These are phyloP conservation scores for Penicillium olsonii DNA, from an alignment of 2,329 filamentous ascomycete genomes.

Conservation along the genomic window DNA sequence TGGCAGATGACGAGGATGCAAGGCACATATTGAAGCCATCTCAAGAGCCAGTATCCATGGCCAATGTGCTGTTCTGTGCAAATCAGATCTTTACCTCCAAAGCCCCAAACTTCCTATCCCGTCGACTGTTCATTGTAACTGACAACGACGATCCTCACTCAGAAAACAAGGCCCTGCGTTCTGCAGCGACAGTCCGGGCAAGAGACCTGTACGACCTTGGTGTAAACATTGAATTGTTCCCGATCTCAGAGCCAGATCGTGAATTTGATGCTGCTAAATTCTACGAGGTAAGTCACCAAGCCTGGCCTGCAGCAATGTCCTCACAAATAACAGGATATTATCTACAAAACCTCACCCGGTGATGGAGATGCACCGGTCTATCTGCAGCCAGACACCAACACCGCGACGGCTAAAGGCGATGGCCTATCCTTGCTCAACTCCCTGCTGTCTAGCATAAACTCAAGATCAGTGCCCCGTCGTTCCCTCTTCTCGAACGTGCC, in stretches of 20 bases:
- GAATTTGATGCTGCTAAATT: constrained; percentile 83
- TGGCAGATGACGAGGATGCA: constrained; percentile 75
- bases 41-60: constrained; percentile 72
- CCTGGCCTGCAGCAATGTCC: background rate
- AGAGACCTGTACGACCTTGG: constrained; percentile 95
- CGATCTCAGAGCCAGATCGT: constrained; percentile 70
- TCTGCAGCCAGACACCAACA: constrained; percentile 50
- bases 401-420: constrained; percentile 68
- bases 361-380: constrained; percentile 68
- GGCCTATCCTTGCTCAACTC: constrained; percentile 78
- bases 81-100: constrained; percentile 97
- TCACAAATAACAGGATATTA: constrained; percentile 67
- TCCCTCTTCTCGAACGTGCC: constrained; percentile 84
- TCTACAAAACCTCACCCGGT: constrained; percentile 73
- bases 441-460: constrained; percentile 84
- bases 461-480: constrained; percentile 81
- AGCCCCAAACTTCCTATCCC: constrained; percentile 89
- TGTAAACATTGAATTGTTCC: constrained; percentile 89
- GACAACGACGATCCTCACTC: constrained; percentile 86
- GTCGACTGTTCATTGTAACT: constrained; percentile 92
- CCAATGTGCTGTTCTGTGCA: constrained; percentile 88
- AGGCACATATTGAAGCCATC: constrained; percentile 70
- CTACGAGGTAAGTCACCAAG: constrained; percentile 70
- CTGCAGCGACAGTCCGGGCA: constrained; percentile 79
- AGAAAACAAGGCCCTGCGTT: constrained; percentile 69